Evolutionary conservation across 495 filamentous ascomycete genomes (phyloP), one percentile per base, ranked within the genome.

Genomic region (Talaromyces proteolyticus): DNA sequence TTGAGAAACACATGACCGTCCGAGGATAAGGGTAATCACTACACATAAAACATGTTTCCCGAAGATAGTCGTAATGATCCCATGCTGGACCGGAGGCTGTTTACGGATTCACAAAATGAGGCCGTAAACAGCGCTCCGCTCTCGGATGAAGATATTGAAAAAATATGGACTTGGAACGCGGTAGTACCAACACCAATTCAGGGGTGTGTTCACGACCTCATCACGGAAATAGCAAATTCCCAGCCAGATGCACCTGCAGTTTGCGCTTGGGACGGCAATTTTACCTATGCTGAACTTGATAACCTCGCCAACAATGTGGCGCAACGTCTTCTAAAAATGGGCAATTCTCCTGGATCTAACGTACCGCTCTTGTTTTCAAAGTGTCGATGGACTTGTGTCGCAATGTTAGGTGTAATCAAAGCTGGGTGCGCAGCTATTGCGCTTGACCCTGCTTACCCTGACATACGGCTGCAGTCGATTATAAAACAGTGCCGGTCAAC

Each of bases 341-440:
- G 64, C 3, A 55, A 65, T 4, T 21, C 48, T 2, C 50, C 56
- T 0, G 62, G 62, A 24, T 45, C 52, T 0, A 51, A 48, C 17
- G 58, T 67, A 10, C 57, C 56, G 6, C 47, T 67, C 0, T 62
- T 56, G 26, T 60, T 65, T 4, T 14, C 29, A 8, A 34, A 34
- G 29, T 10, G 29, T 34, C 8, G 8, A 10, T 34, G 29, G 29
- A 34, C 14, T 8, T 14, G 8, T 34, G 63, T 78, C 7, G 60
- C 63, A n/a, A 73, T 75, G 46, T 57, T 78, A 3, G 68, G 57
- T 10, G 57, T 77, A 22, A 48, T 76, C 49, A 73, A 74, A 50
- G 68, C 68, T 4, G 75, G 75, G 11, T 71, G 59, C 12, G 68
- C 69, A 6, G 70, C 57, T 44, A 59, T 74, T 1, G 60, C 64